Base-by-base conservation (phyloP, 768 basidiomycete species). In the Rubroboletus pulcherrimus region DNA sequence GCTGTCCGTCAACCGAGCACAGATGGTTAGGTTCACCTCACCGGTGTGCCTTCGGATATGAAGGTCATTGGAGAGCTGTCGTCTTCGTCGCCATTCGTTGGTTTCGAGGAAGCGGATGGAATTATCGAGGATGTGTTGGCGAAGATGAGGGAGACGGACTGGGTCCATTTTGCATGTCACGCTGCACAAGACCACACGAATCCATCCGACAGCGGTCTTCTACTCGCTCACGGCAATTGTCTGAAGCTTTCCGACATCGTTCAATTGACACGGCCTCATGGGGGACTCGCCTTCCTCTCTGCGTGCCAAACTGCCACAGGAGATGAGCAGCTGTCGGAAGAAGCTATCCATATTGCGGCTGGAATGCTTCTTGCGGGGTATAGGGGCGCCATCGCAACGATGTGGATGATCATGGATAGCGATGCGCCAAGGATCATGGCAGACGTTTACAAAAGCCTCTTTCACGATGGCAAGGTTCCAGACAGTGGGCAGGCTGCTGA, bases 261-360 rank as follows among this genome's bases (percentile, higher is more conserved):
- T n/a, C 26, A 41, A 2, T 15, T 56, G 14, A 52, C 60, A 17
- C 51, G 53, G 0, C 62, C 40, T 26, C 72, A 10, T 37, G 66
- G 48, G 30, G 54, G 71, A 37, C 66, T 79, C 41, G 79, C 73
- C 0, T 77, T 79, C 60, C 71, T 81, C 5, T 78, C 79, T 6
- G 79, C 79, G 0, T 81, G 79, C 55, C 71, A 81, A 53, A 79
- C 75, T 8, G 76, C 75, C 1, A 69, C 59, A 41, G 75, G 77
- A 2, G 66, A 70, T 30, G 46, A 62, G 63, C 68, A 55, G 49
- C 69, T 71, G 3, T 51, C 70, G 0, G 71, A 76, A 8, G 76
- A 77, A 44, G 70, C 67, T 0, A 60, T 79, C n/a, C 78, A 79
- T 65, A 57, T 80, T 2, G 74, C 79, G 0, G 75, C 73, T 2